Base-by-base conservation (phyloP, 2,329 filamentous ascomycete genomes). In the Fonsecaea pugnacius region DNA sequence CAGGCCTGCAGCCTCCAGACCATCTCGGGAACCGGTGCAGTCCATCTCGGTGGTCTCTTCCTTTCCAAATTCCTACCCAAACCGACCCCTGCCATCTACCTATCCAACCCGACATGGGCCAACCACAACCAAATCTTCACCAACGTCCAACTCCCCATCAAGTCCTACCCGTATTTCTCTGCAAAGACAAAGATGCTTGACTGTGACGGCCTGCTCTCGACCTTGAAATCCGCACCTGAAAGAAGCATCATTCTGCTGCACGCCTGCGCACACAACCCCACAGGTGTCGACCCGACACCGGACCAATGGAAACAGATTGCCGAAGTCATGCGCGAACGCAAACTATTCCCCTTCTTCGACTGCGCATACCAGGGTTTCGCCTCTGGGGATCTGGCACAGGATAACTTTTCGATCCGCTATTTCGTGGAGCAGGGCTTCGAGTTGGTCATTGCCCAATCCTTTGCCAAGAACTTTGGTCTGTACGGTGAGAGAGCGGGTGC, bases 101-200 rank as follows among this genome's bases (percentile, higher is more conserved):
- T 98, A 78, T 96, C 92, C 74, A 91, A 90, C 78, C 95, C 95
- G 59, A 99, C 95, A 67, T 99, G 95, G 95, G 92, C 91, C 71
- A 99, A 99, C 83, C 95, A 99, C 87, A 89, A 96, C 82, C 95
- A 98, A 79, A 97, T 99, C 84, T 96, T 99, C 83, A 86, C 84
- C 79, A 98, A 98, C 76, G 92, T 97, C 75, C 84, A 86, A 72
- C 83, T 98, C 33, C 81, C 87, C 36, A 86, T 92, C 72, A 89
- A 89, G 71, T 87, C 87, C 70, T 99, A 99, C 82, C 95, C 94
- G 56, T 99, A 99, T 84, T 99, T 96, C 82, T 89, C 88, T 77
- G 87, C 91, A 76, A 77, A 90, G 75, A 96, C 93, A 70, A 93
- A 92, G 77, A 93, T 92, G 56, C 88, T 99, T 58, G 92, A 98